phyloP scores from a whole-genome alignment of 306 rosid genomes.

The Lathyrus aphaca region DNA sequence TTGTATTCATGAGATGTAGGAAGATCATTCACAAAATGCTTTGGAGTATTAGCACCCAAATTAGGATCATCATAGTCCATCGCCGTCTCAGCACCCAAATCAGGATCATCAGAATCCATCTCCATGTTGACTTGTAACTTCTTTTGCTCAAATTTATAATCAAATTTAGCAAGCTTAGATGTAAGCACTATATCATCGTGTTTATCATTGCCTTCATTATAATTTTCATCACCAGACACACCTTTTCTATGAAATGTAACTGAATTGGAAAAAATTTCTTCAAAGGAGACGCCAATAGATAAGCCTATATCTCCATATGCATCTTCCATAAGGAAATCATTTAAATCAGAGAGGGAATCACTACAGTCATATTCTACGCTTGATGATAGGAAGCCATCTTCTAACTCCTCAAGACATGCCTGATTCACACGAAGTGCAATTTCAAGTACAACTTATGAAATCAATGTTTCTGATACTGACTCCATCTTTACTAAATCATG shows the following conservation, averaged over 20 bases:
- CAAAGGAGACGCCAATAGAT: conserved; percentile 40
- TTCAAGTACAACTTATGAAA: conserved; percentile 65
- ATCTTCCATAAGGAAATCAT: conserved; percentile 70
- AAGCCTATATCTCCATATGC: conserved; percentile 82
- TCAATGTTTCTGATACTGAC: conserved; percentile 46
- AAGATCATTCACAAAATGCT: conserved; percentile 31
- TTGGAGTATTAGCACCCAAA: neutral
- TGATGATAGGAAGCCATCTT: conserved; percentile 45
- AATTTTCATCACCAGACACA: conserved; percentile 46
- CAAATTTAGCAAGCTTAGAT: conserved; percentile 42
- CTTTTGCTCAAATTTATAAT: conserved; percentile 40
- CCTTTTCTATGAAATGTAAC: conserved; percentile 48
- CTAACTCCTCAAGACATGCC: conserved; percentile 60
- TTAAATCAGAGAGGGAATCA: conserved; percentile 82
- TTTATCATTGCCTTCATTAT: conserved; percentile 35
- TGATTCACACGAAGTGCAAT: conserved; percentile 75
- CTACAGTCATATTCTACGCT: conserved; percentile 48
- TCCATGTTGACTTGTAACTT: conserved; percentile 43
- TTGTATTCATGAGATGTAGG: conserved; percentile 33
- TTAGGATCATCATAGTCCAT: too few relatives aligned
- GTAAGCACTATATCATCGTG: conserved; percentile 31
- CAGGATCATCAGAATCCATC: too few relatives aligned
- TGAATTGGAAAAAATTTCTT: conserved; percentile 38
- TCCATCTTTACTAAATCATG: too few relatives aligned
- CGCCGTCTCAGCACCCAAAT: too few relatives aligned